Base-by-base conservation (phyloP, 306 rosid species). In the Lablab purpureus region DNA sequence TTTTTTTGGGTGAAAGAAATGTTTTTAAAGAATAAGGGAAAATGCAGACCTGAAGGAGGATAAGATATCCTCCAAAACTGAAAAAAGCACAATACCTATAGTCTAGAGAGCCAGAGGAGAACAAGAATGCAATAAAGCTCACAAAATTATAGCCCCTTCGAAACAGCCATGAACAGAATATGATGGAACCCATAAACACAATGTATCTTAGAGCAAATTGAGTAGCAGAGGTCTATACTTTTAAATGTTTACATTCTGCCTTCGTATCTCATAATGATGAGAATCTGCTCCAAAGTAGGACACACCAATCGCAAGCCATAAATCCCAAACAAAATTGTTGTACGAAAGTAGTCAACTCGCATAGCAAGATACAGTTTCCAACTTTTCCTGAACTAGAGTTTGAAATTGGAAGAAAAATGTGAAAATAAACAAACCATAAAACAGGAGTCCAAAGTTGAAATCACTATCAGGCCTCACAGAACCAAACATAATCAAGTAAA, bases 361-460 rank as follows among this genome's bases (percentile, higher is more conserved):
- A 62, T 28, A 15, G 67, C 27, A 43, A 58, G 51, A 79, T 27
- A 25, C 4, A 22, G 32, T 32, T 77, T 19, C 63, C 64, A 55
- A 27, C 28, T 13, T 41, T 41, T 43, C 58, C 40, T 23, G 65
- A 59, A 60, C 70, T 46, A 59, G 72, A 56, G 5, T 62, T 62
- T 5, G 9, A 13, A 59, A 59, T 56, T 56, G 64, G 34, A 56
- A 56, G 64, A 56, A 56, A 56, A 23, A 22, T 11, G 34, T 56
- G 64, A 23, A 56, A 56, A 56, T 23, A 21, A 56, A 23, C 64
- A 23, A 7, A 56, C 34, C 7, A 56, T 11, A 23, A 15, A 22
- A 56, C 34, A 23, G 45, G 45, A 40, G 17, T 43, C 17, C 49
- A 43, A 43, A 43, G 49, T 43, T 43, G 49, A 43, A 43, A 43